Evolutionary conservation across 768 basidiomycete genomes (phyloP).

Genomic region (Mycena alexandri): DNA sequence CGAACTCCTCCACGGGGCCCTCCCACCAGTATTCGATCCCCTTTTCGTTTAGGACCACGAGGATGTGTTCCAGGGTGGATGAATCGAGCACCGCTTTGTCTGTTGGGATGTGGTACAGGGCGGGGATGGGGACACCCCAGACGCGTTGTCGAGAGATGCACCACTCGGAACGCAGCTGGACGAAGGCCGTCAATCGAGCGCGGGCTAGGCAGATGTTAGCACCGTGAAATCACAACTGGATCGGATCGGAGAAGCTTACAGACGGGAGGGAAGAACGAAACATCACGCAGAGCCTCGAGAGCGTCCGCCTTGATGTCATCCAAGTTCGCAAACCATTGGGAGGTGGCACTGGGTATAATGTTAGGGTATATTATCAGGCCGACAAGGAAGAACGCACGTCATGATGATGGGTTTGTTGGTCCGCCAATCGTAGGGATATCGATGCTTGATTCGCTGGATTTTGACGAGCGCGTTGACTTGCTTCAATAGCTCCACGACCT

Average conservation of each 20-base stretch:
- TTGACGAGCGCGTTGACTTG: constrained; percentile 69
- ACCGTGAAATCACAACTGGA: background rate
- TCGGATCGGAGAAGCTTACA: constrained; percentile 60
- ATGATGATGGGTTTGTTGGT: constrained; percentile 93
- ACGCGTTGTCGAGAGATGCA: constrained; percentile 98
- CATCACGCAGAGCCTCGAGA: constrained; percentile 72
- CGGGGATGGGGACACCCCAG: constrained; percentile 98
- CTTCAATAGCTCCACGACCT: constrained; percentile 74
- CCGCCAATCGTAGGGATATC: constrained; percentile 98
- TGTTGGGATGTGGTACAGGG: constrained; percentile 75
- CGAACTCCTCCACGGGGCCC: constrained; percentile 85
- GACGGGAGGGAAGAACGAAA: constrained; percentile 79
- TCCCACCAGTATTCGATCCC: constrained; percentile 94
- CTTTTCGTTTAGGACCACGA: constrained; percentile 76
- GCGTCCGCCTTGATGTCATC: constrained; percentile 86
- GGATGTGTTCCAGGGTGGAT: constrained; percentile 78
- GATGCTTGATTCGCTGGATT: constrained; percentile 81
- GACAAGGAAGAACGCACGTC: constrained; percentile 63
- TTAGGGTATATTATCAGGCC: background rate
- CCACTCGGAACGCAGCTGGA: constrained; percentile 94
- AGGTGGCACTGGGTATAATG: constrained; percentile 76
- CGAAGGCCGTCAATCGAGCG: constrained; percentile 88
- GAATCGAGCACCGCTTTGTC: constrained; percentile 74
- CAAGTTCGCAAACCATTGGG: constrained; percentile 97
- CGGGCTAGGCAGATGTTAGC: constrained; percentile 64